phyloP scores from a whole-genome alignment of 768 basidiomycete species.

The Pisolithus albus region DNA sequence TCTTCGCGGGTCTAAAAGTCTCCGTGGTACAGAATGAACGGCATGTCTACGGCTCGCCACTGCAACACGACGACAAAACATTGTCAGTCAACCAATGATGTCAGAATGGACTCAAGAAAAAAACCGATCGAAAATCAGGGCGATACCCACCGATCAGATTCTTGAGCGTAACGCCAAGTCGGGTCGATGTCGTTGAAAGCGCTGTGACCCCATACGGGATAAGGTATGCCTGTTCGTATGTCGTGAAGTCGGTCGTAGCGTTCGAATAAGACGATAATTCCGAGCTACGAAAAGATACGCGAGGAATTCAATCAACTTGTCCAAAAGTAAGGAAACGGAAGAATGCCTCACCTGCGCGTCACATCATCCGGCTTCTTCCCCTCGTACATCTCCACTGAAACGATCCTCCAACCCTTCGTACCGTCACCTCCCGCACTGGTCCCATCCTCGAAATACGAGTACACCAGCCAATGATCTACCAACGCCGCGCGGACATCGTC shows the following conservation, averaged over 20 bases:
- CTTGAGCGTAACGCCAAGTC: constrained; percentile 81
- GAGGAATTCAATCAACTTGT: background rate
- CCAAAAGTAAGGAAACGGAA: background rate
- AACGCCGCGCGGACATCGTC: constrained; percentile 58
- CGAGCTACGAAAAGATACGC: constrained; percentile 32
- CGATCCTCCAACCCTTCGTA: constrained; percentile 64
- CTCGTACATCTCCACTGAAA: constrained; percentile 88
- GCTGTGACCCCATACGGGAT: constrained; percentile 65
- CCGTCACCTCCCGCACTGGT: constrained; percentile 32
- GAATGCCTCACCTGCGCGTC: constrained; percentile 51
- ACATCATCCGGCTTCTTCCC: constrained; percentile 61
- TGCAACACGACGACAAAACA: constrained; percentile 23
- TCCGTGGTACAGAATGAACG: constrained; percentile 65
- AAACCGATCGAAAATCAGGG: background rate
- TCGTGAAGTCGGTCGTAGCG: constrained; percentile 45
- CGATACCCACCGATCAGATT: constrained; percentile 72
- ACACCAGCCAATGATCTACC: constrained; percentile 90
- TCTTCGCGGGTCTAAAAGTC: constrained; percentile 76
- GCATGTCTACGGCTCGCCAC: constrained; percentile 74
- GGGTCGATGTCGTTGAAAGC: constrained; percentile 71
- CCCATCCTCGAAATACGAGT: constrained; percentile 67
- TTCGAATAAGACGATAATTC: constrained; percentile 51
- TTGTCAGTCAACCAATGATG: background rate
- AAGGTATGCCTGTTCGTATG: constrained; percentile 63
- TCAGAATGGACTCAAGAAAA: background rate